Percentiles rank a stretch among this genome's conserved stretches.
These are phyloP conservation scores for Lentinula lateritia DNA, from an alignment of 768 basidiomycete species.

Conservation along the genomic window DNA sequence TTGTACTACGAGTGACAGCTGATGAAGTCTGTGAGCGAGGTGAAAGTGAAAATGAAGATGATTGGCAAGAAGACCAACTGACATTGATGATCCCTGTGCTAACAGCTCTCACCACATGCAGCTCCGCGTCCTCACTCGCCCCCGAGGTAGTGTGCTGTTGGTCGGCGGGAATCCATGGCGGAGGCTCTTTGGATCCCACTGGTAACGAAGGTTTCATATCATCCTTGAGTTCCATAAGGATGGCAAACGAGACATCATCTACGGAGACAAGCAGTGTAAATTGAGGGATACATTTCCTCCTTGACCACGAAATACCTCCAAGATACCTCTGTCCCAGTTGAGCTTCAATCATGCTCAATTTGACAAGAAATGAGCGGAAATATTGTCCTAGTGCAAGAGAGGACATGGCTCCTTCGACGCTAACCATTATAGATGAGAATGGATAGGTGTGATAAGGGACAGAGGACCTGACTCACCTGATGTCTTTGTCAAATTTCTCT, in stretches of 20 bases:
- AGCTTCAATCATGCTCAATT: constrained; percentile 72
- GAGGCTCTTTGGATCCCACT: constrained; percentile 43
- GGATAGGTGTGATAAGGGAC: background rate
- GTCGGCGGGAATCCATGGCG: constrained; percentile 78
- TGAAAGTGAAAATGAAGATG: background rate
- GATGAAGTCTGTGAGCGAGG: background rate
- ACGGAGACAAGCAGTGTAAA: background rate
- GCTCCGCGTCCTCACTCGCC: constrained; percentile 57
- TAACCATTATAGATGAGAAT: constrained; percentile 19
- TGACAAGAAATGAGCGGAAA: constrained; percentile 79
- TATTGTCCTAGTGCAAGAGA: constrained; percentile 60
- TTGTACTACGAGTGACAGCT: constrained; percentile 76
- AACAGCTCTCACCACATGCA: constrained; percentile 73
- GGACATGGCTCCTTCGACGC: constrained; percentile 69
- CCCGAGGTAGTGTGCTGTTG: constrained; percentile 64
- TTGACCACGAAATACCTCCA: constrained; percentile 33
- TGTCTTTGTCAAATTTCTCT: constrained; percentile 65
- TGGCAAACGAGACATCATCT: constrained; percentile 76
- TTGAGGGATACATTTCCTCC: background rate
- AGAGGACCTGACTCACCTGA: constrained; percentile 38
- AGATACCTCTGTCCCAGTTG: constrained; percentile 56
- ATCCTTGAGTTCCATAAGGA: constrained; percentile 77
- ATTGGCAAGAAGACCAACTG: too few species aligned
- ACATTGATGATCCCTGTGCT: constrained; percentile 83
- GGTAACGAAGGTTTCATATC: constrained; percentile 50